A percentile compares a stretch with the other conserved stretches of the same genome.
phyloP scores from a whole-genome alignment of 257 asterid genomes.

The Primulina eburnea region DNA sequence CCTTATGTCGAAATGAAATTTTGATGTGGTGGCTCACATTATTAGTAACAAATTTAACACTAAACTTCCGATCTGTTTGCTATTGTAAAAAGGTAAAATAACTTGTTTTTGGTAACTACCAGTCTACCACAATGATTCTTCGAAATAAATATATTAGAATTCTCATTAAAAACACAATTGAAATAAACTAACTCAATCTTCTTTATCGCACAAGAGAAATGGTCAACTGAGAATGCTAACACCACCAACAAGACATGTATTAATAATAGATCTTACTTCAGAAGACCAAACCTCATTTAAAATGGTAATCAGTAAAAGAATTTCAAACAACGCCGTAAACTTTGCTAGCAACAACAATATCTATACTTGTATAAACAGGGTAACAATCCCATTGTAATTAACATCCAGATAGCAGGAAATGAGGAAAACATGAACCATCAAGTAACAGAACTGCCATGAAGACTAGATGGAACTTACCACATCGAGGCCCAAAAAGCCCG shows the following conservation, averaged over 20 bases:
- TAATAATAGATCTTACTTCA: neutral
- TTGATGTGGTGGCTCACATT: neutral
- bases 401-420: neutral
- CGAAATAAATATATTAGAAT: too few relatives aligned
- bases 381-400: neutral
- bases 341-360: neutral
- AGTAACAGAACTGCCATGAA: neutral
- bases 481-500: slow-evolving; percentile 97
- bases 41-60: neutral
- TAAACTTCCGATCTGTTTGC: too few relatives aligned
- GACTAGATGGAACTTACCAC: slow-evolving; percentile 47
- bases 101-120: too few relatives aligned
- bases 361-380: neutral
- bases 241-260: neutral
- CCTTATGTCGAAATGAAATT: too few relatives aligned
- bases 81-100: too few relatives aligned
- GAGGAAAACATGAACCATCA: neutral
- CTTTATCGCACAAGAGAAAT: neutral
- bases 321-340: slow-evolving; percentile 2
- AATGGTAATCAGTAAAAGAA: neutral
- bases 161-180: neutral
- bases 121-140: too few relatives aligned
- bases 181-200: neutral
- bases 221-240: neutral
- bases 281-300: neutral